Base-by-base conservation (phyloP, 176 grass and related monocot genomes). In the Triticum monococcum region DNA sequence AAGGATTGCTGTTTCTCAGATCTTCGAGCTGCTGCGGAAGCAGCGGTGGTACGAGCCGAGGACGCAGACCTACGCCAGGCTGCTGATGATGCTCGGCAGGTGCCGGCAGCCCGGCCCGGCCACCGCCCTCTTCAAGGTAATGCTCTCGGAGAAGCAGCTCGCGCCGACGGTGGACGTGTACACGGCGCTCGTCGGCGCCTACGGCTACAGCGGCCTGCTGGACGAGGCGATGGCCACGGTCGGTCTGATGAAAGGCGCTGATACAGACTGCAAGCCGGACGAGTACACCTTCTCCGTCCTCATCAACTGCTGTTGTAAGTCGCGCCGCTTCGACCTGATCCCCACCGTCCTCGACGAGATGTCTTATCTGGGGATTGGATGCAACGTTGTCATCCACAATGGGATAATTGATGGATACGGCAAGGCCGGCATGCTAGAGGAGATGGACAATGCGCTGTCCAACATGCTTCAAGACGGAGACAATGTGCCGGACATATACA, bases 31-130 rank as follows among this genome's bases (percentile, higher is more conserved):
- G 82, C 82, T 98, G 62, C 88, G 93, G 48, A 96, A 92, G 76
- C 96, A 98, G 81, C 73, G 81, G 9, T 98, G 93, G 96, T 98
- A 96, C 79, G 64, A 94, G 73, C 93, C 93, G 54, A 98, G 80
- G 79, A 86, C 93, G 13, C 91, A 91, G 89, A 95, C 91, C 48
- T 96, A 98, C 79, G 93, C 93, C 25, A 93, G 61, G 74, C 70
- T 98, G 11, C 86, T 92, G 76, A 79, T 91, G 76, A 86, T 98
- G 93, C 93, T 98, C 10, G 96, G 96, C 28, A 98, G 91, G 84
- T 98, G 91, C 38, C 71, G 82, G 61, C 93, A 93, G 89, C 91
- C 90, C 3, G 90, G 87, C 30, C 67, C 79, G 38, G 93, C 96
- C 16, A 81, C 85, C 6, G 67, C 67, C 7, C 91, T 96, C 59